Base-by-base conservation (phyloP, 257 asterid species). In the Ocimum tenuiflorum region DNA sequence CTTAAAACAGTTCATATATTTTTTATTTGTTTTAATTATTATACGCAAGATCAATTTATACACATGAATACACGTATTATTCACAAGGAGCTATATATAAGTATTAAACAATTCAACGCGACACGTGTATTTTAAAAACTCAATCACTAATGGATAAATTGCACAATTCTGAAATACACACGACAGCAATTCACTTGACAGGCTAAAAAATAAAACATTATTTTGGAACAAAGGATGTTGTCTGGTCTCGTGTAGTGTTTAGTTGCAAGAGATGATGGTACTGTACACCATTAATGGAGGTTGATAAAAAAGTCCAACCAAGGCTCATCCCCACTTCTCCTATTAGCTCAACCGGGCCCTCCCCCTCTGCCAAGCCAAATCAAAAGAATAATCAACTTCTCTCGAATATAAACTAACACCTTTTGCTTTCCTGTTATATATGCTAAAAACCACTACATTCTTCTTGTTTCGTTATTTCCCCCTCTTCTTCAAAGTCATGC, bases 231-330 rank as follows among this genome's bases (percentile, higher is more conserved):
- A 7, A 45, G 43, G 22, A 27, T 27, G 3, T 27, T 27, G 3
- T 27, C 31, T 4, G 31, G 4, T 2, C 31, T 27, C 2, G 31
- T n/a, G 31, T 27, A 27, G 31, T 27, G 31, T 27, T 1, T 27
- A 27, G 4, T 27, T 27, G 31, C 2, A 27, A 27, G 31, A 27
- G 31, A 27, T 27, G 31, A 27, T 62, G 11, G 73, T 8, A 29
- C 45, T 18, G 51, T 1, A 27, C 49, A 48, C 41, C 65, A 79
- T 79, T 68, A 29, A 75, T 75, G 72, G 18, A 45, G 67, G 6
- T 1, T 10, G 60, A 31, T 39, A 71, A 39, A 46, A 2, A 65
- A 65, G 83, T 78, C 86, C 78, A 78, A 71, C 63, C 61, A 75
- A 67, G 65, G 73, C 79, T 73, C 73, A 66, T 49, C 35, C 52